phyloP scores from a whole-genome alignment of 495 filamentous ascomycete genomes.

The Pyrenopolyporus hunteri region DNA sequence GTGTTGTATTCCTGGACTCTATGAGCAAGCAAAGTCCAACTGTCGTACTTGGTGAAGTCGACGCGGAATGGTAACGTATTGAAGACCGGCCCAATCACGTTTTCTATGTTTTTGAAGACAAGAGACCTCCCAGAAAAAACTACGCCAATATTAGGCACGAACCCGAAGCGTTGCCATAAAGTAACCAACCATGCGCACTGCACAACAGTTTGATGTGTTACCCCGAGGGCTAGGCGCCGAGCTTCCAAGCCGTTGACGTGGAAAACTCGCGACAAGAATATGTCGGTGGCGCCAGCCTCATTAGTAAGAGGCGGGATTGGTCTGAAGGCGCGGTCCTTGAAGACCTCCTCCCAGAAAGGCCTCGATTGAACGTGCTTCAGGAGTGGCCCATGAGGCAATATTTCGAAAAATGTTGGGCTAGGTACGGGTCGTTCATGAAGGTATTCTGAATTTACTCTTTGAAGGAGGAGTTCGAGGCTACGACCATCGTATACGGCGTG shows the following conservation, averaged over 20 bases:
- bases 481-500: conserved; percentile 90
- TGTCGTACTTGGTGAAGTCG: conserved; percentile 50
- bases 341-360: conserved; percentile 70
- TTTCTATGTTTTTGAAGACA: conserved; percentile 67
- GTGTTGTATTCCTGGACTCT: conserved; percentile 68
- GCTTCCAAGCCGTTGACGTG: conserved; percentile 50
- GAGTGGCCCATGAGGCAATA: conserved; percentile 62
- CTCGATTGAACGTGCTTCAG: conserved; percentile 60
- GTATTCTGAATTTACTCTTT: conserved; percentile 59
- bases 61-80: conserved; percentile 82
- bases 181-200: conserved; percentile 72
- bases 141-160: conserved; percentile 61
- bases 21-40: conserved; percentile 57
- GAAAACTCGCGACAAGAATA: conserved; percentile 25
- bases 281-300: conserved; percentile 13
- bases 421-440: conserved; percentile 20
- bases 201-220: conserved; percentile 76
- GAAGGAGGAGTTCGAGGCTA: conserved; percentile 71
- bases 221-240: conserved; percentile 60
- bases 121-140: conserved; percentile 75
- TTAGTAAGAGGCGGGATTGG: conserved; percentile 35
- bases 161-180: conserved; percentile 48
- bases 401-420: conserved; percentile 58
- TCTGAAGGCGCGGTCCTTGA: conserved; percentile 50
- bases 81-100: conserved; percentile 82